A percentile compares a stretch with the other conserved stretches of the same genome.
phyloP scores from a whole-genome alignment of 2,329 filamentous ascomycete genomes.

The Rhinocladiella mackenziei region DNA sequence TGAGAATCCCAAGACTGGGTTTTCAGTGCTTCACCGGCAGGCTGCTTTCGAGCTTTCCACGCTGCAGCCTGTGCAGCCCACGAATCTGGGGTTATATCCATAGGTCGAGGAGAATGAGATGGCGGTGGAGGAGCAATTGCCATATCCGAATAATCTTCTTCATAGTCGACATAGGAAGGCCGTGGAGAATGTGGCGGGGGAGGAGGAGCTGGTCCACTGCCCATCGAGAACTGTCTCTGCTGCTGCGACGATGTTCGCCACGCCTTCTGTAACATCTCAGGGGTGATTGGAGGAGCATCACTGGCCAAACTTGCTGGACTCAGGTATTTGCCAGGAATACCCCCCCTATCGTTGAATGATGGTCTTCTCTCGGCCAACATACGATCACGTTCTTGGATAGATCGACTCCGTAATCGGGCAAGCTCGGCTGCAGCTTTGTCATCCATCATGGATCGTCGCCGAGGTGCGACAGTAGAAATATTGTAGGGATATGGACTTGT shows the following conservation, averaged over 20 bases:
- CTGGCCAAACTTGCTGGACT: constrained; percentile 19
- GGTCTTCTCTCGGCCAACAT: constrained; percentile 5
- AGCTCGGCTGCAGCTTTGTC: constrained; percentile 23
- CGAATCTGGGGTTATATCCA: constrained; percentile 22
- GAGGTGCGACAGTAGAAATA: constrained; percentile 5
- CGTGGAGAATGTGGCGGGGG: constrained; percentile 28
- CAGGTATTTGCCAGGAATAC: constrained; percentile 25
- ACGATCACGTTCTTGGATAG: constrained; percentile 16
- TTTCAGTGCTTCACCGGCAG: constrained; percentile 13
- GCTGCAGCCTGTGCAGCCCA: constrained; percentile 24
- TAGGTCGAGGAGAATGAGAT: constrained; percentile 27
- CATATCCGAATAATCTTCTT: constrained; percentile 9
- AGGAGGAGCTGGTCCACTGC: constrained; percentile 13
- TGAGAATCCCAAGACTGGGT: constrained; percentile 8
- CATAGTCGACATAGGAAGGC: constrained; percentile 22
- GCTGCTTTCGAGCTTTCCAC: constrained; percentile 21
- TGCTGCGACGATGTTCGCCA: constrained; percentile 22
- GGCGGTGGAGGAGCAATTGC: constrained; percentile 25
- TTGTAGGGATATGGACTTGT: constrained; percentile 9
- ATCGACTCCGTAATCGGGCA: constrained; percentile 19
- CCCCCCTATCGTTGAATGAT: constrained; percentile 28
- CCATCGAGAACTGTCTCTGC: constrained; percentile 12
- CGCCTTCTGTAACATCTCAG: constrained; percentile 22
- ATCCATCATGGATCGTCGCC: constrained; percentile 26
- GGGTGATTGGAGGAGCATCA: constrained; percentile 26